Conservation (phyloP, 345 rosid species). For the Ceriops tagal region DNA sequence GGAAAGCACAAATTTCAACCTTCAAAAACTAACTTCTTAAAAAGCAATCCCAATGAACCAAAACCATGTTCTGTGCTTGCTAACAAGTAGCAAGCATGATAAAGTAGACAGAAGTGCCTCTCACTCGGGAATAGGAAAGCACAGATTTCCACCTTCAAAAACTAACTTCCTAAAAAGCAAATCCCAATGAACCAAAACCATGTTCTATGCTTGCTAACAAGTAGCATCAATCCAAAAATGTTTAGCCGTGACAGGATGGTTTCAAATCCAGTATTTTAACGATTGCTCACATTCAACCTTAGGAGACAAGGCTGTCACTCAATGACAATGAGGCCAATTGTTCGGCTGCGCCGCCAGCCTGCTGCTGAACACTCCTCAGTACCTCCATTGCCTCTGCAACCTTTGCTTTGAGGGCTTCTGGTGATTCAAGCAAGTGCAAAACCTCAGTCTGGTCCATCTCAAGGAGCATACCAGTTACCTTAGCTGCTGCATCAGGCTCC, state of each 20-base stretch:
- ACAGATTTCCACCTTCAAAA: background rate
- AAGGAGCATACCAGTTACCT: constrained; percentile 94
- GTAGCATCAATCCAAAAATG: constrained; percentile 12
- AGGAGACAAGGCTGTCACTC: constrained; percentile 59
- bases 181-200: constrained; percentile 12
- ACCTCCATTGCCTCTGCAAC: constrained; percentile 99
- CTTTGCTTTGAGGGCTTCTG: constrained; percentile 82
- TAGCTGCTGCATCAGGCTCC: constrained; percentile 84
- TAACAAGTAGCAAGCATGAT: constrained; percentile 1
- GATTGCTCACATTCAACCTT: constrained; percentile 16
- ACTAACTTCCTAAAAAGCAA: background rate
- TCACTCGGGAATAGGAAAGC: constrained; percentile 3
- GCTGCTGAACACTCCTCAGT: constrained; percentile 65
- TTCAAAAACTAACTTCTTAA: background rate
- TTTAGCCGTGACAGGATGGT: constrained; percentile 5
- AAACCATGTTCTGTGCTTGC: constrained; percentile 6
- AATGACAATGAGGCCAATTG: constrained; percentile 72
- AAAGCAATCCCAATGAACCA: constrained; percentile 5
- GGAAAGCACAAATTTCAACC: background rate
- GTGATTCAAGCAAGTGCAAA: constrained; percentile 87
- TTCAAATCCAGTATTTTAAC: constrained; percentile 6
- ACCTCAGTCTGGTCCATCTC: constrained; percentile 99
- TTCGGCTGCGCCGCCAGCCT: constrained; percentile 59
- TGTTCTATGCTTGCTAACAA: background rate
- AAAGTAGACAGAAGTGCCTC: background rate